These are phyloP conservation scores for Myrmaecium sp. DNA, from an alignment of 2,329 filamentous ascomycete genomes.

Conservation along the genomic window DNA sequence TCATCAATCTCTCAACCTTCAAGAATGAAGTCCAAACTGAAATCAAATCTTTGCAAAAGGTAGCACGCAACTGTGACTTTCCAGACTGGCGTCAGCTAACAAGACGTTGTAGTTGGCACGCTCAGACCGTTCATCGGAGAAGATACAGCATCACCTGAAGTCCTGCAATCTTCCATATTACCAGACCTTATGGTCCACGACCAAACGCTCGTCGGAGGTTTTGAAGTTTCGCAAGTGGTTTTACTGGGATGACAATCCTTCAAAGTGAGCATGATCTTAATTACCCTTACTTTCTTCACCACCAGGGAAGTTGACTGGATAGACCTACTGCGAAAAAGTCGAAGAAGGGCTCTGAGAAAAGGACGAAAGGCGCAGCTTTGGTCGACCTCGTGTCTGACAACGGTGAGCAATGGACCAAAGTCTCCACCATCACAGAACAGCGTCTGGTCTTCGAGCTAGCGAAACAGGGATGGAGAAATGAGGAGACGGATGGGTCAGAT, in stretches of 20 bases:
- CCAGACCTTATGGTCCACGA: conserved; percentile 43
- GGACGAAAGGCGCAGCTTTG: conserved; percentile 32
- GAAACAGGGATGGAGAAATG: conserved; percentile 46
- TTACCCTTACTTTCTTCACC: no score
- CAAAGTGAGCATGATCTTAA: no score
- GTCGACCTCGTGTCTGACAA: conserved; percentile 49
- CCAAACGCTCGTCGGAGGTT: conserved; percentile 40
- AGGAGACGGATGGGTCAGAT: conserved; percentile 29
- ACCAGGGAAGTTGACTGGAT: no score
- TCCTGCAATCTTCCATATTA: conserved; percentile 52
- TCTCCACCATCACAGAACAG: conserved; percentile 47
- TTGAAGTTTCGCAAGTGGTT: conserved; percentile 32
- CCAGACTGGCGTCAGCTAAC: not conserved
- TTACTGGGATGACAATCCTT: no score
- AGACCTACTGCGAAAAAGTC: not conserved
- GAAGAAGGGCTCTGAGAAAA: conserved; percentile 9
- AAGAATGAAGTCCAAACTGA: conserved; percentile 19
- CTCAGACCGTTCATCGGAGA: conserved; percentile 11
- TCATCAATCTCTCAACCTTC: conserved; percentile 17
- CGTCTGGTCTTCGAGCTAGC: conserved; percentile 51
- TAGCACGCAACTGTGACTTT: not conserved
- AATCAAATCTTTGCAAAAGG: conserved; percentile 12
- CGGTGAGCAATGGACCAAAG: conserved; percentile 50
- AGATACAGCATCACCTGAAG: conserved; percentile 35
- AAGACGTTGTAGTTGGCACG: conserved; percentile 10